Percentiles rank a stretch among this genome's conserved stretches.
Conservation (phyloP, 345 rosid species). For the Rhizophora mangle region DNA sequence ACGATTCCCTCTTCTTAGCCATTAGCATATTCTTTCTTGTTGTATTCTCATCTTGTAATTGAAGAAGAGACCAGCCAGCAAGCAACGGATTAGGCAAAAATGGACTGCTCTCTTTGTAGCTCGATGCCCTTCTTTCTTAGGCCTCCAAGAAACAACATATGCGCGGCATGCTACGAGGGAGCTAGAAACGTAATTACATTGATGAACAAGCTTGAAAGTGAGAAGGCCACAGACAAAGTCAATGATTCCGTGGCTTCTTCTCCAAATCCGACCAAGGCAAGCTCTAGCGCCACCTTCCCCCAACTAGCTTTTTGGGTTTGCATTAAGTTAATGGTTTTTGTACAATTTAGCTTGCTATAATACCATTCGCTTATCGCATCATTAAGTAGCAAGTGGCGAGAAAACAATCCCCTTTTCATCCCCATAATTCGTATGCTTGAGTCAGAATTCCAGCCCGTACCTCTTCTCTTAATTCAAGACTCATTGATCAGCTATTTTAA, state of each 20-base stretch:
- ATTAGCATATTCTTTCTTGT: neutral
- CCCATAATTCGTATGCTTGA: too few relatives aligned
- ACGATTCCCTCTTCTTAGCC: neutral
- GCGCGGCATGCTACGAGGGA: constrained; percentile 72
- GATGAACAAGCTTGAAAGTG: constrained; percentile 52
- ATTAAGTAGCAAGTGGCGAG: neutral
- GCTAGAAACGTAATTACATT: constrained; percentile 49
- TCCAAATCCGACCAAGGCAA: constrained; percentile 61
- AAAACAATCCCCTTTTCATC: too few relatives aligned
- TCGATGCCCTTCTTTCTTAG: constrained; percentile 66
- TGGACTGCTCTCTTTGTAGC: constrained; percentile 86
- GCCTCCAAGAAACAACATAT: constrained; percentile 88
- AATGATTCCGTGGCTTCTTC: constrained; percentile 18
- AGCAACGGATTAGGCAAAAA: constrained; percentile 8
- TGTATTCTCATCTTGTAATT: constrained; percentile 5
- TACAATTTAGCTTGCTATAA: too few relatives aligned
- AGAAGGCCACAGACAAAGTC: constrained; percentile 19
- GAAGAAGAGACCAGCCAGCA: neutral
- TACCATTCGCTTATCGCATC: neutral
- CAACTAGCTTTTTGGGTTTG: neutral
- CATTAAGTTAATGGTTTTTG: too few relatives aligned
- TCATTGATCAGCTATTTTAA: too few relatives aligned
- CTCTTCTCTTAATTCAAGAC: too few relatives aligned
- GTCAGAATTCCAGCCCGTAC: too few relatives aligned
- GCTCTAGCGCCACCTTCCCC: constrained; percentile 18